These are phyloP conservation scores for Corylus avellana DNA, from an alignment of 306 rosid species.

Conservation along the genomic window DNA sequence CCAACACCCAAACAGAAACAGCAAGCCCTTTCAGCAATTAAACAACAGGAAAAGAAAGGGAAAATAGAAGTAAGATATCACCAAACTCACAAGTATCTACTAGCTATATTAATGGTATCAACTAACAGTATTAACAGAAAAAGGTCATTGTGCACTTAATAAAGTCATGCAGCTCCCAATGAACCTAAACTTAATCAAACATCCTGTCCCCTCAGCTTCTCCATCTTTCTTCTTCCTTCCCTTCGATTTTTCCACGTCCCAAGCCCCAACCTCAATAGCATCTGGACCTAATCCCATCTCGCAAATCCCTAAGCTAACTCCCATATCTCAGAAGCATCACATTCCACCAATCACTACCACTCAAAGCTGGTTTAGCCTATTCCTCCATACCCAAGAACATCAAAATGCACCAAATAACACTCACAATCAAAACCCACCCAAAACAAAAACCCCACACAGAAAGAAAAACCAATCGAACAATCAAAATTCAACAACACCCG, in stretches of 20 bases:
- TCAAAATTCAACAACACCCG: constrained; percentile 24
- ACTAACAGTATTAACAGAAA: neutral
- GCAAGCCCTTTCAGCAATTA: too few species aligned
- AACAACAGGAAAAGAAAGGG: too few species aligned
- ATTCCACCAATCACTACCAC: constrained; percentile 22
- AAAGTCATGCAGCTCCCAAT: constrained; percentile 47
- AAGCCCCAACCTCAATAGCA: constrained; percentile 18
- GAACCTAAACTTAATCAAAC: constrained; percentile 44
- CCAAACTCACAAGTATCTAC: constrained; percentile 6
- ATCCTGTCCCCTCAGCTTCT: constrained; percentile 20
- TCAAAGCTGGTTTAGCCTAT: constrained; percentile 13
- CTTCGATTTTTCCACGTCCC: constrained; percentile 30
- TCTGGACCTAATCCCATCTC: constrained; percentile 40
- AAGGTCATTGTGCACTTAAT: constrained; percentile 2
- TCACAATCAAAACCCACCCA: neutral
- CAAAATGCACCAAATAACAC: constrained; percentile 1
- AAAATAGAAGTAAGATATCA: too few species aligned
- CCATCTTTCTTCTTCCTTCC: constrained; percentile 32
- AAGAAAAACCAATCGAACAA: constrained; percentile 15
- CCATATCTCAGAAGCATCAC: constrained; percentile 8
- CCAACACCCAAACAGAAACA: too few species aligned
- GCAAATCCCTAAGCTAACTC: constrained; percentile 21
- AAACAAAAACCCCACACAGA: neutral
- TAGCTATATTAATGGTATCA: neutral
- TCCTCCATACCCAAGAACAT: constrained; percentile 3